These are phyloP conservation scores for Talaromyces islandicus DNA, from an alignment of 2,329 filamentous ascomycete genomes.

Conservation along the genomic window DNA sequence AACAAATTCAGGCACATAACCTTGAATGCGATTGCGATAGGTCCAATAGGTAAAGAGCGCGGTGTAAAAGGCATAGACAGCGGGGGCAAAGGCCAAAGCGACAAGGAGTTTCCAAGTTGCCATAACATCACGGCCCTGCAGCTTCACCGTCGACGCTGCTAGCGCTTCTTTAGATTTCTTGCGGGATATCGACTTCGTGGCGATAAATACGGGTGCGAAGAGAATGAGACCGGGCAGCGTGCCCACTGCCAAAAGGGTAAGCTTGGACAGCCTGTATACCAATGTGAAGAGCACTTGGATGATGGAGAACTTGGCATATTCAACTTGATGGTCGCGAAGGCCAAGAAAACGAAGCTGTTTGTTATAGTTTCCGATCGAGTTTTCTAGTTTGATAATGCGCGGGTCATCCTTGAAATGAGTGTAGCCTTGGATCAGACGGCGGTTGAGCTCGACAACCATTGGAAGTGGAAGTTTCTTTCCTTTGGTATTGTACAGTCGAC, in stretches of 20 bases:
- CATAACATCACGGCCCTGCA: constrained; percentile 83
- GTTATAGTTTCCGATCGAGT: constrained; percentile 79
- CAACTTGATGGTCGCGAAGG: constrained; percentile 88
- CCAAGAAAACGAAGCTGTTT: constrained; percentile 76
- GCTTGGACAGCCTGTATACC: constrained; percentile 72
- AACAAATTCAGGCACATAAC: constrained; percentile 72
- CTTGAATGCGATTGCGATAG: constrained; percentile 73
- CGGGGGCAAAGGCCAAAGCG: constrained; percentile 74
- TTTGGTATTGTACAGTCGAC: constrained; percentile 87
- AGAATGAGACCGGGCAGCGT: constrained; percentile 81
- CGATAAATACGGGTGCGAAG: constrained; percentile 82
- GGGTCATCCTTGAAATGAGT: constrained; percentile 87
- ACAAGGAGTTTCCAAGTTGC: constrained; percentile 91
- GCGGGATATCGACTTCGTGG: constrained; percentile 73
- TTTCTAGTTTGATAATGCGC: constrained; percentile 69
- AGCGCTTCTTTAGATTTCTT: constrained; percentile 78
- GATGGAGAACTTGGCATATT: constrained; percentile 80
- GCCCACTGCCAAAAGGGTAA: constrained; percentile 68
- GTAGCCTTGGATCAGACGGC: constrained; percentile 84
- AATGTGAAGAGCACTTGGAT: constrained; percentile 69
- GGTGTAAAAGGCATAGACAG: constrained; percentile 77
- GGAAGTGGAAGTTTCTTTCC: constrained; percentile 90
- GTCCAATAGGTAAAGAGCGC: constrained; percentile 69
- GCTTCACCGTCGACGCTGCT: constrained; percentile 80
- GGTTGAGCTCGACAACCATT: constrained; percentile 89